Evolutionary conservation across 2,329 filamentous ascomycete genomes (phyloP).

Genomic region (Microdochium nivale): DNA sequence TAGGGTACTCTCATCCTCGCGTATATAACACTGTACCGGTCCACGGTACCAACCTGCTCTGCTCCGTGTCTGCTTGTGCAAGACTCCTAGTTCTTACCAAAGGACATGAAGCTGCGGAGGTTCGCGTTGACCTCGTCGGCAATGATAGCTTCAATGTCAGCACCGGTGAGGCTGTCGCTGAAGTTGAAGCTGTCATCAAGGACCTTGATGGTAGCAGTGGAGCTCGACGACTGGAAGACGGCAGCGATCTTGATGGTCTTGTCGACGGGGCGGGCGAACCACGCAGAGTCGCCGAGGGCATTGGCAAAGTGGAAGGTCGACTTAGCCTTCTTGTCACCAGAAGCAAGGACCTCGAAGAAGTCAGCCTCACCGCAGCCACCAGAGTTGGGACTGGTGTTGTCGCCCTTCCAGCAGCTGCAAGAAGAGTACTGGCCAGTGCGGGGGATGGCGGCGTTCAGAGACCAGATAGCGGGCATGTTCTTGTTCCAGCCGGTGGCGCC

Average conservation of each 20-base stretch:
- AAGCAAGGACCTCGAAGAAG: constrained; percentile 61
- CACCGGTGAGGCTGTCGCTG: constrained; percentile 25
- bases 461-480: constrained; percentile 70
- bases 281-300: constrained; percentile 60
- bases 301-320: constrained; percentile 59
- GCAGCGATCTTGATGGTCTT: constrained; percentile 55
- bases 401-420: constrained; percentile 63
- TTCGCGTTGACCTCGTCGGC: constrained; percentile 12
- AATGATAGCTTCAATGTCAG: constrained; percentile 23
- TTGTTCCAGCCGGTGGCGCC: constrained; percentile 41
- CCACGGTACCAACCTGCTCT: background rate
- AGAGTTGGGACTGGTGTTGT: constrained; percentile 14
- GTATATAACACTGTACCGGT: background rate
- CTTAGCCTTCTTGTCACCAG: constrained; percentile 59
- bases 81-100: constrained; percentile 4
- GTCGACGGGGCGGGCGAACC: constrained; percentile 57
- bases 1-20: background rate
- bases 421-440: constrained; percentile 60
- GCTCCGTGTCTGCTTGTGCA: background rate
- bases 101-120: constrained; percentile 19
- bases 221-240: constrained; percentile 44
- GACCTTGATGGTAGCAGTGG: constrained; percentile 47
- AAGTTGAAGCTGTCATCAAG: constrained; percentile 34
- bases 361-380: constrained; percentile 67
- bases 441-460: constrained; percentile 65